phyloP scores from a whole-genome alignment of 2,329 filamentous ascomycete genomes.

The Gaeumannomyces sp. region DNA sequence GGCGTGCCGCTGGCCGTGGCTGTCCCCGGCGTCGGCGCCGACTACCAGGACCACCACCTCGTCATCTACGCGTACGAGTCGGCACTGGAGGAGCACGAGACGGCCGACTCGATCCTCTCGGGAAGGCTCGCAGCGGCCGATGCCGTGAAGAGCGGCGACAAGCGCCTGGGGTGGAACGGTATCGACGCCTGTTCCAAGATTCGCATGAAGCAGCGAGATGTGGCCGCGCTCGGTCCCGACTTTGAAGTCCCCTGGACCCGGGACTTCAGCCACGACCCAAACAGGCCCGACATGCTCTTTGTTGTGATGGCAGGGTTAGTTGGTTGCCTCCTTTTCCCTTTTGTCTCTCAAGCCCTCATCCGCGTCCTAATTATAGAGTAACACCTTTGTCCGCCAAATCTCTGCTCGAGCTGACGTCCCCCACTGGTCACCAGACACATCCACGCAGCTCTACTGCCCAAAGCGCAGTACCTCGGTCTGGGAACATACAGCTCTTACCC shows the following conservation, averaged over 20 bases:
- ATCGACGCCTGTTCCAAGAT: constrained; percentile 48
- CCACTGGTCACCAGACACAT: neutral
- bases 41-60: constrained; percentile 50
- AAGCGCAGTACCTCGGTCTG: constrained; percentile 42
- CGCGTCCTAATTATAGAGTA: too few relatives aligned
- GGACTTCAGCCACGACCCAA: constrained; percentile 33
- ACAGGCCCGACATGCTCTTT: constrained; percentile 16
- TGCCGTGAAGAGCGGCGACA: constrained; percentile 19
- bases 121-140: constrained; percentile 18
- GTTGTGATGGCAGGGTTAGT: constrained; percentile 18
- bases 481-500: constrained; percentile 52
- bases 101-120: constrained; percentile 26
- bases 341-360: too few relatives aligned
- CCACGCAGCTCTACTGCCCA: constrained; percentile 13
- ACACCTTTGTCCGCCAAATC: constrained; percentile 2
- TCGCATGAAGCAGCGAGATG: constrained; percentile 43
- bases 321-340: constrained; percentile 16
- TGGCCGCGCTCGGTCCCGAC: constrained; percentile 40
- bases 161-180: constrained; percentile 47
- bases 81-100: constrained; percentile 37
- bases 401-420: constrained; percentile 19
- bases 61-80: constrained; percentile 44
- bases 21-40: constrained; percentile 45
- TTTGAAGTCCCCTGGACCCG: constrained; percentile 44
- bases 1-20: constrained; percentile 43